phyloP scores from a whole-genome alignment of 2,329 filamentous ascomycete species.

The Aureobasidium uvarum region DNA sequence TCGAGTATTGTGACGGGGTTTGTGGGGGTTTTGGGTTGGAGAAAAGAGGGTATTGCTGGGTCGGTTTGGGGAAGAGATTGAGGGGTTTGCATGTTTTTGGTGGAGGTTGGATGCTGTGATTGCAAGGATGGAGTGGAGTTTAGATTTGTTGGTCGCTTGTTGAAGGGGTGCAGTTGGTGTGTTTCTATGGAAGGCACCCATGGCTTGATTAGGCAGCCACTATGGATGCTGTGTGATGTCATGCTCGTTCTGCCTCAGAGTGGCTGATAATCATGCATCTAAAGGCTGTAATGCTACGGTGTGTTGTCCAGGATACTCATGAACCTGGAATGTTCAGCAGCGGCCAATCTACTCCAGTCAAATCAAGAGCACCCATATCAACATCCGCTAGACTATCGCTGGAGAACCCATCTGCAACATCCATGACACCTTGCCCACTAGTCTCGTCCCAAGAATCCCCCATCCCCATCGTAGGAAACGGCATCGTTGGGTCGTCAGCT shows the following conservation, averaged over 20 bases:
- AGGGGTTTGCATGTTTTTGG: not conserved
- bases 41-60: not conserved
- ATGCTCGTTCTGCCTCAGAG: not conserved
- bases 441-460: not conserved
- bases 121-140: not conserved
- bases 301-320: not conserved
- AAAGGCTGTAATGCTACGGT: no score
- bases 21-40: not conserved
- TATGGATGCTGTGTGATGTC: not conserved
- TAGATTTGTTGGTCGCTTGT: not conserved
- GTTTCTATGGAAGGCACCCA: not conserved
- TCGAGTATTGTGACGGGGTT: not conserved
- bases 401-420: not conserved
- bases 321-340: not conserved
- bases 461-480: not conserved
- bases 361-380: slow-evolving; percentile 10
- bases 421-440: not conserved
- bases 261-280: no score
- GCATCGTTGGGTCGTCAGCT: not conserved
- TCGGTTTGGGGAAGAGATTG: not conserved
- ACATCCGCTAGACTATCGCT: slow-evolving; percentile 1
- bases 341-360: not conserved
- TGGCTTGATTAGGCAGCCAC: not conserved
- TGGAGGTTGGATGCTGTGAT: not conserved
- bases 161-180: no score